These are phyloP conservation scores for Yarrowia sp. DNA, from an alignment of 805 yeast genomes.

Conservation along the genomic window DNA sequence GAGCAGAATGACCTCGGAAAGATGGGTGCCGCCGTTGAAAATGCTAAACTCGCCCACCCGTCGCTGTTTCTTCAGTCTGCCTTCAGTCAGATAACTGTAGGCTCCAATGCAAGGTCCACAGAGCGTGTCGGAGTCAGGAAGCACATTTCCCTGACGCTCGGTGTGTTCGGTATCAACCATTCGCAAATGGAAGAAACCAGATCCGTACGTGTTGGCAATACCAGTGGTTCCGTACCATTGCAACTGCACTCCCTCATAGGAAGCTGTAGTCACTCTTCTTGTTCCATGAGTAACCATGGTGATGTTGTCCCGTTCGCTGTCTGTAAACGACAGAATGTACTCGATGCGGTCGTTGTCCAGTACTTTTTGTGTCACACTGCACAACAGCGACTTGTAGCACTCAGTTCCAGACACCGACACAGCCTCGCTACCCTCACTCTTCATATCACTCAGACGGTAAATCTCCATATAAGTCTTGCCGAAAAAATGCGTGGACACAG, in stretches of 20 bases:
- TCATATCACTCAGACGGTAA: constrained; percentile 10
- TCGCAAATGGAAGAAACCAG: constrained; percentile 30
- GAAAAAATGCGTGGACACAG: constrained; percentile 36
- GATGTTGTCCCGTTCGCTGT: constrained; percentile 15
- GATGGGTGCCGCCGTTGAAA: constrained; percentile 32
- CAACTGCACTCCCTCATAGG: constrained; percentile 15
- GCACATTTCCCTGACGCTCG: constrained; percentile 23
- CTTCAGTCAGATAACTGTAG: constrained; percentile 31
- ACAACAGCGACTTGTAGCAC: constrained; percentile 23
- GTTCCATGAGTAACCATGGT: constrained; percentile 36
- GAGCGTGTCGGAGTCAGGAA: constrained; percentile 20
- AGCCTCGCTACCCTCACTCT: constrained; percentile 1
- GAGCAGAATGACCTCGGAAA: constrained; percentile 18
- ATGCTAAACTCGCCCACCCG: constrained; percentile 35
- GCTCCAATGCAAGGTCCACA: constrained; percentile 38
- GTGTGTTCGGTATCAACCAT: constrained; percentile 23
- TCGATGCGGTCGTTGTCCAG: constrained; percentile 30
- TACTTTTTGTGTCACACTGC: constrained; percentile 30
- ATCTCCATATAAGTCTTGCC: constrained; percentile 38
- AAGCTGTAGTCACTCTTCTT: constrained; percentile 30
- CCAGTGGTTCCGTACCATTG: constrained; percentile 39
- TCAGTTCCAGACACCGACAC: constrained; percentile 9
- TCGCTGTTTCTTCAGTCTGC: constrained; percentile 23
- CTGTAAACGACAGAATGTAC: neutral
- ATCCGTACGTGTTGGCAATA: constrained; percentile 31